Conservation (phyloP, 257 asterid species). For the Ajuga chamaepitys region DNA sequence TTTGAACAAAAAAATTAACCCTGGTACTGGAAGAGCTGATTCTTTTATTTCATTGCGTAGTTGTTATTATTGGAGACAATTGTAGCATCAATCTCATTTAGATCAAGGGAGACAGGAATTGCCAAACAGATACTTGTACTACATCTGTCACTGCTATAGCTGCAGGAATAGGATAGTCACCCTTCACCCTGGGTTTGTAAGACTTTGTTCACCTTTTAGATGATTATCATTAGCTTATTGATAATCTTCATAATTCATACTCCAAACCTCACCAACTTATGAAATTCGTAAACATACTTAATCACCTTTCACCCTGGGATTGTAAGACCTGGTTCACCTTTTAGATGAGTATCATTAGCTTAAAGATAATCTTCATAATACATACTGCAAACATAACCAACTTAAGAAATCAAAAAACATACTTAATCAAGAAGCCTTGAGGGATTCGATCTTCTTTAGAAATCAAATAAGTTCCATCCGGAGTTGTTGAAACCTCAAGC, state of each 20-base stretch:
- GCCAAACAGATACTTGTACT: background rate
- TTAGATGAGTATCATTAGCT: background rate
- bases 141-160: background rate
- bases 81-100: too few species aligned
- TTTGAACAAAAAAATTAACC: too few species aligned
- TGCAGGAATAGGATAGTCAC: conserved; percentile 4
- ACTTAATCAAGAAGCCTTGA: background rate
- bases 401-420: background rate
- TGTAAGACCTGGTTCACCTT: background rate
- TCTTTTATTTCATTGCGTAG: too few species aligned
- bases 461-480: background rate
- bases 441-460: background rate
- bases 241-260: background rate
- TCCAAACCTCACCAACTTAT: background rate
- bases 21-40: too few species aligned
- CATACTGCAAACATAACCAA: background rate
- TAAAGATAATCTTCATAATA: background rate
- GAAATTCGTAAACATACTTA: background rate
- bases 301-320: background rate
- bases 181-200: background rate
- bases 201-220: background rate
- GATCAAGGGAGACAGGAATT: too few species aligned
- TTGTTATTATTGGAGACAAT: too few species aligned
- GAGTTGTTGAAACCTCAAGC: background rate
- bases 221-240: background rate